Conservation (phyloP, 768 basidiomycete genomes). For the Mycena chlorophos region DNA sequence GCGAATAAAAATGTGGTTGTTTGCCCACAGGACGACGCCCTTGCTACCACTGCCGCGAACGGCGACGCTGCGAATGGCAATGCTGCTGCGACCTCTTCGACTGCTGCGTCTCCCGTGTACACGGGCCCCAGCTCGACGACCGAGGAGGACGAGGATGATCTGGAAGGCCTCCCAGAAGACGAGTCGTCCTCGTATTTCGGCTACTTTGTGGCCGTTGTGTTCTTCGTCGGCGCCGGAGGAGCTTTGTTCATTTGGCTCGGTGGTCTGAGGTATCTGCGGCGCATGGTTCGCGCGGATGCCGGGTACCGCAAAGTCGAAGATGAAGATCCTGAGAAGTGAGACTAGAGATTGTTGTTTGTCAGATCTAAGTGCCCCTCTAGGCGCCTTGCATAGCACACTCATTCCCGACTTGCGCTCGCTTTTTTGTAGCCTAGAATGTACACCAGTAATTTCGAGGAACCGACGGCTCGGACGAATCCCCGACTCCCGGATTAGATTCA, state of each 20-base stretch:
- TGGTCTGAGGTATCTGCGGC: constrained; percentile 46
- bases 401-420: no score
- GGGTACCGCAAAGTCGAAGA: constrained; percentile 48
- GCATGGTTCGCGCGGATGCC: constrained; percentile 38
- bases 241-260: constrained; percentile 54
- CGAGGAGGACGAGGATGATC: constrained; percentile 21
- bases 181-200: constrained; percentile 26
- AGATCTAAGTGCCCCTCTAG: background rate
- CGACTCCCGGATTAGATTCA: no score
- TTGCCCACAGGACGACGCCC: constrained; percentile 46
- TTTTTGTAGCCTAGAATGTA: no score
- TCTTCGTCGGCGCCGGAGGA: constrained; percentile 47
- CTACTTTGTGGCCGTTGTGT: constrained; percentile 36
- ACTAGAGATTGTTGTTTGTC: constrained; percentile 7
- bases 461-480: no score
- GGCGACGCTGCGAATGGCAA: background rate
- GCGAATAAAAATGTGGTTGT: constrained; percentile 54
- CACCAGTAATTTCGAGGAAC: no score
- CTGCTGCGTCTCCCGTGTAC: constrained; percentile 11
- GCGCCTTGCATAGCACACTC: constrained; percentile 6
- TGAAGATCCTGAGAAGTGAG: constrained; percentile 56
- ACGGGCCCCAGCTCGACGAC: constrained; percentile 14
- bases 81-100: constrained; percentile 5
- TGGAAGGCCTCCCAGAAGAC: constrained; percentile 6
- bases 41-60: constrained; percentile 14